Base-by-base conservation (phyloP, 1,284 basidiomycete species). In the Vanrija sp. region DNA sequence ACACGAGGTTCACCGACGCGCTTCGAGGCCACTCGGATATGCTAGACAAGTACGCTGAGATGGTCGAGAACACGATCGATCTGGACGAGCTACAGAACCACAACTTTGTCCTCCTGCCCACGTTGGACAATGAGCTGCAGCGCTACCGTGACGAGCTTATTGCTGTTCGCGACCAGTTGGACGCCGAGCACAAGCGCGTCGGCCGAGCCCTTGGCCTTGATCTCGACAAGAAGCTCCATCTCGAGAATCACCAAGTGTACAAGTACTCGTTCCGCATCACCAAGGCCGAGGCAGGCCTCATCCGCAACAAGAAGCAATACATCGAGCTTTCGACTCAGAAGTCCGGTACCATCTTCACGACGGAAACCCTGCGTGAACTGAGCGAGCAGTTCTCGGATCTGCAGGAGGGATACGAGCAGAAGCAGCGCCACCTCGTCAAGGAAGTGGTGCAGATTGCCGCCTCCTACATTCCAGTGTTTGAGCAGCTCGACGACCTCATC, bases 51-150 rank as follows among this genome's bases (percentile, higher is more conserved):
- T 94, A 94, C 65, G 81, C 83, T 5, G 90, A 94, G 65, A 93
- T 98, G 87, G 94, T 98, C 3, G 92, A 98, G 74, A 86, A 90
- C 57, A 98, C 95, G 0, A 84, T 98, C 43, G 96, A 99, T 68
- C 83, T 98, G 18, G 85, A 88, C 46, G 87, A 95, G 64, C 81
- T 97, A 8, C 67, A 76, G 79, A 87, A 69, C 78, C 91, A 98
- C 77, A 89, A 89, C 65, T 95, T 88, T 70, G 87, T 94, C 26
- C 93, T 98, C 69, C 93, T 92, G 71, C 87, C 95, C 1, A 58
- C 64, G 3, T 67, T 76, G 40, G 73, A 75, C 69, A 83, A 85
- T 6, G 80, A 83, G 8, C 81, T 99, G 25, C 83, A 86, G 58
- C 80, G 82, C 48, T 80, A 94, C 42, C 85, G 87, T 6, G 80